Evolutionary conservation across 768 basidiomycete genomes (phyloP), one percentile per base, ranked within the genome.

Genomic region (Leccinum imitatum): DNA sequence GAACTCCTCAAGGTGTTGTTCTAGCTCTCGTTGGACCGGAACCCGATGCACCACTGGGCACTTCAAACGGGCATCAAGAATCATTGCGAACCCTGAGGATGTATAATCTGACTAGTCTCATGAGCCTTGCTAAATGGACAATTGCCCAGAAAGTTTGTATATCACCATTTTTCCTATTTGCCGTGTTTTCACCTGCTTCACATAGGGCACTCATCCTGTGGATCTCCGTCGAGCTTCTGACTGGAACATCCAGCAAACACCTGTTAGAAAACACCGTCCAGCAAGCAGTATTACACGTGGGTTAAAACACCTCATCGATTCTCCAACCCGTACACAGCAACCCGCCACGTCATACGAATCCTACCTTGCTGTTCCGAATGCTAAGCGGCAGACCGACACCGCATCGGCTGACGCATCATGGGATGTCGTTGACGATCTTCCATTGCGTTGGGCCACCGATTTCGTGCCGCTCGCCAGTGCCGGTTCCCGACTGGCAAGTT

Each of bases 381-480:
- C 58, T 10, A 73, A 64, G 41, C 60, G 65, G 17, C 62, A 68
- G 10, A 35, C 72, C 48, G 44, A 56, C 65, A 68, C 75, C 27
- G 65, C 78, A 33, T 73, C 80, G 10, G 76, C 74, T 50, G 84
- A 85, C 52, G 80, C 83, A 13, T 78, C 76, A 31, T 87, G 90
- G 91, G 91, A 93, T 69, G 67, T 91, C 6, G 78, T 91, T 1
- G 90, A 92, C 13, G 82, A 84, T 52, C 74, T 89, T 9, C 89
- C 90, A 2, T 67, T 93, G 50, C 83, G 89, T 33, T 94, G 92
- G 92, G 90, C 91, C n/a, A 88, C 87, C 0, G 92, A 94, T 71
- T 93, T 83, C 68, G 89, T 91, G 2, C 86, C 90, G 0, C 80
- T 94, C n/a, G 90, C 90, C 5, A 74, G 82, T 2, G 72, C 81